These are phyloP conservation scores for Trichoderma polysporum DNA, from an alignment of 2,329 filamentous ascomycete species.

Conservation along the genomic window DNA sequence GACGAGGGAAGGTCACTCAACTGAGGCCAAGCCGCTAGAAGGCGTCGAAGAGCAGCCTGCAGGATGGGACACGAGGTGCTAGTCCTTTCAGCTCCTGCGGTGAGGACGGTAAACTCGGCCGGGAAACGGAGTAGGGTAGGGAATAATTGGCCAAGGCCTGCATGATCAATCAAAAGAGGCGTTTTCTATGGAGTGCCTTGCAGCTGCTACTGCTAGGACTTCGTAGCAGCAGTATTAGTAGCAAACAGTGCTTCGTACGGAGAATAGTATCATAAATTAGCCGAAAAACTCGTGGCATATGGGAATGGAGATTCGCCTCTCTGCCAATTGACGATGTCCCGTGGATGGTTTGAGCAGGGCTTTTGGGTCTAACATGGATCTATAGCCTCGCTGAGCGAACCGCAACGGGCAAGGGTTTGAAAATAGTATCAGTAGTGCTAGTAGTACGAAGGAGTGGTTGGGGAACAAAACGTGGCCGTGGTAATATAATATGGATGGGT, in stretches of 20 bases:
- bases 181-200: background rate
- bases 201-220: too few relatives aligned
- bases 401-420: background rate
- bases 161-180: background rate
- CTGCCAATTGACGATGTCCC: background rate
- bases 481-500: background rate
- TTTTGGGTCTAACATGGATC: background rate
- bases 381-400: background rate
- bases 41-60: background rate
- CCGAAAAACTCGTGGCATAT: background rate
- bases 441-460: background rate
- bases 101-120: constrained; percentile 3
- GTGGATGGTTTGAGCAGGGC: background rate
- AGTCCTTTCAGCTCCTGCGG: constrained; percentile 4
- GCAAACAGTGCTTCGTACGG: background rate
- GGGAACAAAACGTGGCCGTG: background rate
- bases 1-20: background rate
- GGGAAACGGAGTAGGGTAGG: background rate
- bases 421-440: too few relatives aligned
- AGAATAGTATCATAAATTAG: background rate
- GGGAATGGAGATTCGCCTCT: background rate
- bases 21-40: constrained; percentile 3
- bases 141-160: background rate
- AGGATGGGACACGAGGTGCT: background rate
- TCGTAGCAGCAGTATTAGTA: background rate